Conservation (phyloP, 1,284 basidiomycete species). For the Vanrija sp. region DNA sequence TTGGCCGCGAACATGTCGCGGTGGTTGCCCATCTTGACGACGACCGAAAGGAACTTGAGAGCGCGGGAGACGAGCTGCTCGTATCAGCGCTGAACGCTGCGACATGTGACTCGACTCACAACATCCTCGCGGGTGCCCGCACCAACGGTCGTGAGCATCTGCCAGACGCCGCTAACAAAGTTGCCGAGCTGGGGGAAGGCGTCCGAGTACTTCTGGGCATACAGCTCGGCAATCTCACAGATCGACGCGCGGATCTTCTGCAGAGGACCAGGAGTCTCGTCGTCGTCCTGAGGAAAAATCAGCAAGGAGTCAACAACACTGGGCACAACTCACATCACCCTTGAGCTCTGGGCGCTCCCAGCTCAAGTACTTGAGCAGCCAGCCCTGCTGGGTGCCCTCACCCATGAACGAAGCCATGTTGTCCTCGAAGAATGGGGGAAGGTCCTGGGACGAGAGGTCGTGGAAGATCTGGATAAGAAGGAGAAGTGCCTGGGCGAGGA, state of each 20-base stretch:
- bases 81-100: not conserved
- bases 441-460: constrained; percentile 90
- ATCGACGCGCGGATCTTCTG: constrained; percentile 85
- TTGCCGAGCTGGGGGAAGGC: constrained; percentile 73
- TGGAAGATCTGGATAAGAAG: constrained; percentile 84
- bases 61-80: constrained; percentile 86
- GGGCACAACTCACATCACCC: constrained; percentile 60
- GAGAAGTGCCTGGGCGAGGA: constrained; percentile 68
- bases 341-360: constrained; percentile 70
- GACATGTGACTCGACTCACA: constrained; percentile 51
- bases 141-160: constrained; percentile 68
- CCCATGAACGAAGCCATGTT: constrained; percentile 76
- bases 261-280: constrained; percentile 71
- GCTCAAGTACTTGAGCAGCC: constrained; percentile 70
- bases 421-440: constrained; percentile 93
- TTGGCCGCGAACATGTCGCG: constrained; percentile 58
- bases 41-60: constrained; percentile 84
- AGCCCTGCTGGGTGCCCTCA: constrained; percentile 55
- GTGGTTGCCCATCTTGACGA: constrained; percentile 81
- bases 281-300: constrained; percentile 64
- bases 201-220: constrained; percentile 86
- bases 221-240: constrained; percentile 90
- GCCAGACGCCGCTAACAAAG: constrained; percentile 90
- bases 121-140: constrained; percentile 69
- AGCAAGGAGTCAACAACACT: constrained; percentile 2